Base-by-base conservation (phyloP, 805 yeast species). In the Starmerella floris region DNA sequence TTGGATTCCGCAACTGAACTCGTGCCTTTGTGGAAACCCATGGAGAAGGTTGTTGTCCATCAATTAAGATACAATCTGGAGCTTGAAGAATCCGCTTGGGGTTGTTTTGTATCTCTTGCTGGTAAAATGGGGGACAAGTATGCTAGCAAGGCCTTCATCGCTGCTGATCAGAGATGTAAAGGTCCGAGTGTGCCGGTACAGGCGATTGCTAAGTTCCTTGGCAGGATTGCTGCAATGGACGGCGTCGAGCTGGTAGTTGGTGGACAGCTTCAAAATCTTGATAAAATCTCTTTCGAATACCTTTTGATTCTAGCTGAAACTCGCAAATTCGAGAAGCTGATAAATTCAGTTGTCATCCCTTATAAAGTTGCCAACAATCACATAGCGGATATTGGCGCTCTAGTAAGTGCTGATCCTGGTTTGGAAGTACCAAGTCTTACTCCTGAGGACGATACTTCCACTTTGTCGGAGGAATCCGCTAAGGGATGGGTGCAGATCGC, bases 71-170 rank as follows among this genome's bases (percentile, higher is more conserved):
- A 45, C 16, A 48, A 50, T 20, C 23, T 35, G 2, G 56, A 51
- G 35, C 49, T 51, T 4, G 54, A 49, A 34, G 39, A 40, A 6
- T 45, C 52, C 9, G 49, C 44, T 4, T 54, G 58, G 58, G 57
- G 58, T 6, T 53, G 56, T 34, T 51, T 45, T 27, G 39, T 53
- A 2, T 45, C 56, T 2, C 35, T 54, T 15, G 37, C 48, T 9
- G 37, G 34, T 8, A 46, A 37, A 13, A 48, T 43, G 50, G 50
- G 49, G 3, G 25, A 30, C 11, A 26, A 26, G 3, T 40, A 31
- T 21, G 41, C 23, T 2, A 23, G 15, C 3, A 31, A 40, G 20
- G 37, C 40, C 3, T 45, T 48, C 23, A 27, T 17, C 17, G 42
- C 51, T 4, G 51, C 43, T 4, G 49, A 48, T 17, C 43, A 25